Percentiles rank a stretch among this genome's conserved stretches.
These are phyloP conservation scores for Neurospora africana DNA, from an alignment of 495 filamentous ascomycete genomes.

Conservation along the genomic window DNA sequence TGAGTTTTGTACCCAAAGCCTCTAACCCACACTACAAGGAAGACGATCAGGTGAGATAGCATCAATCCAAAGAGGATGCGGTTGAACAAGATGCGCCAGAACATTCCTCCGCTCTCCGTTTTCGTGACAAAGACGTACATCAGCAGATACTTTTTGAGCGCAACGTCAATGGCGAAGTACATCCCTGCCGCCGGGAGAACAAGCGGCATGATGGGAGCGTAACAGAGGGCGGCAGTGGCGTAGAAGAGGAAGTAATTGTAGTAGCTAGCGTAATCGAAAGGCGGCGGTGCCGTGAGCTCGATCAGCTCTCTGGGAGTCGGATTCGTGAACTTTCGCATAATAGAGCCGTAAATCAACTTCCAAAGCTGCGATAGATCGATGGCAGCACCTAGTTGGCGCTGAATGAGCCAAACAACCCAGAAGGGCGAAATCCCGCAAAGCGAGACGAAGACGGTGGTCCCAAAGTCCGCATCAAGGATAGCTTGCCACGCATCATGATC, in stretches of 20 bases:
- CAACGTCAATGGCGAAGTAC: conserved; percentile 80
- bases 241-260: conserved; percentile 97
- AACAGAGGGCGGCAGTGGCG: conserved; percentile 77
- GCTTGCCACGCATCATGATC: conserved; percentile 50
- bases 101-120: conserved; percentile 88
- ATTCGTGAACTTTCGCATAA: conserved; percentile 68
- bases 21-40: conserved; percentile 56
- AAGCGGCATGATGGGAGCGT: conserved; percentile 77
- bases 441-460: conserved; percentile 49
- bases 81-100: conserved; percentile 87
- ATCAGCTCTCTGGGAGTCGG: conserved; percentile 91
- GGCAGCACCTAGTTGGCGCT: conserved; percentile 84
- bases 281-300: conserved; percentile 81
- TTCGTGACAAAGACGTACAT: conserved; percentile 95
- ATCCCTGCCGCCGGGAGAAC: conserved; percentile 82
- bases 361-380: conserved; percentile 81
- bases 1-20: conserved; percentile 42
- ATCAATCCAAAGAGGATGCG: conserved; percentile 77
- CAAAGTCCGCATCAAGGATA: conserved; percentile 52
- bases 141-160: conserved; percentile 89
- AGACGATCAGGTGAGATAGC: conserved; percentile 69
- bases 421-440: conserved; percentile 75
- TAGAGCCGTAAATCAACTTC: conserved; percentile 67
- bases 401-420: conserved; percentile 88
- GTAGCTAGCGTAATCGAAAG: conserved; percentile 92